A percentile compares a stretch with the other conserved stretches of the same genome.
These are phyloP conservation scores for Saitoella complicata DNA, from an alignment of 805 yeast species.

Conservation along the genomic window DNA sequence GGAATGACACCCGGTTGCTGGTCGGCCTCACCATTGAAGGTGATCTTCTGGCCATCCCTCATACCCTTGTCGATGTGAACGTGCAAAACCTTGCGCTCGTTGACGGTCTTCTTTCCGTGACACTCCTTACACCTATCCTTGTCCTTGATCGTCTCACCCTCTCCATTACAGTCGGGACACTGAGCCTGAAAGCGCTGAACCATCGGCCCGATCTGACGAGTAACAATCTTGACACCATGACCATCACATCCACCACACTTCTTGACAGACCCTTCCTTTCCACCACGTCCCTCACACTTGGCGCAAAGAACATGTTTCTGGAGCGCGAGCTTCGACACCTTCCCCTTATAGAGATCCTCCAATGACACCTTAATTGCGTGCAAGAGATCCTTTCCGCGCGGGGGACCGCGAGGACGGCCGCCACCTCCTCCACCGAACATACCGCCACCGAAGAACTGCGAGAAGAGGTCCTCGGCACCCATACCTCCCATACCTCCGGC, in stretches of 20 bases:
- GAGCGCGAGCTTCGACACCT: slow-evolving; percentile 82
- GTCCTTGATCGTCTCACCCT: slow-evolving; percentile 74
- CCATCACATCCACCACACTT: slow-evolving; percentile 82
- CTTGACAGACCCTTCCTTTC: slow-evolving; percentile 78
- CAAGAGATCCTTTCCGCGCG: slow-evolving; percentile 53
- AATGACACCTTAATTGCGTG: slow-evolving; percentile 73
- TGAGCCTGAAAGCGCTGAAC: slow-evolving; percentile 92
- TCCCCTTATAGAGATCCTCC: slow-evolving; percentile 89
- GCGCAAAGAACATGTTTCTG: slow-evolving; percentile 83
- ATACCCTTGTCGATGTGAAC: slow-evolving; percentile 95
- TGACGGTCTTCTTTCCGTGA: slow-evolving; percentile 71
- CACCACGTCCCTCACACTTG: slow-evolving; percentile 88
- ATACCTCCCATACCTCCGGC: slow-evolving; percentile 52
- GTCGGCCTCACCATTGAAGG: slow-evolving; percentile 91
- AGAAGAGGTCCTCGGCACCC: slow-evolving; percentile 57
- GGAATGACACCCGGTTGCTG: slow-evolving; percentile 90
- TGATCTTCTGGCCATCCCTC: slow-evolving; percentile 83
- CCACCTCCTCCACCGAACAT: slow-evolving; percentile 25
- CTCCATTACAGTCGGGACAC: slow-evolving; percentile 84
- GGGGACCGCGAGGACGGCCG: slow-evolving; percentile 17
- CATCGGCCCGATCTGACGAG: slow-evolving; percentile 99
- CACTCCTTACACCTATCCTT: slow-evolving; percentile 80
- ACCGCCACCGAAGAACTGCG: slow-evolving; percentile 50
- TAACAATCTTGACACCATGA: slow-evolving; percentile 75
- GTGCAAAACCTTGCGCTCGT: slow-evolving; percentile 83